Base-by-base conservation (phyloP, 129 eudicot genomes). In the Lonicera japonica region DNA sequence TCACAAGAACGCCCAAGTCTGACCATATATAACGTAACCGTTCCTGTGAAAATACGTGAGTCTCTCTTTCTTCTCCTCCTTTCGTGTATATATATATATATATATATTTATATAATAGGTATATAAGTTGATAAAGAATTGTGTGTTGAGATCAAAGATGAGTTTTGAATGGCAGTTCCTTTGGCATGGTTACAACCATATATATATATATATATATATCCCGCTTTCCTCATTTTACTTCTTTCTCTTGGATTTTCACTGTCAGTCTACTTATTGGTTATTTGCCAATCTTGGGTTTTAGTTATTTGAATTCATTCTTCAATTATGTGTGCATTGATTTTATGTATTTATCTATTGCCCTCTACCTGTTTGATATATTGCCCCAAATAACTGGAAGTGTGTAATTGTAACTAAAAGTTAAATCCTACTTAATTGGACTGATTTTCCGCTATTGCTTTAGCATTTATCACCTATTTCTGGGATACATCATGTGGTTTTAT, bases 291-390 rank as follows among this genome's bases (percentile, higher is more conserved):
- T 8, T 1, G 60, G 6, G 2, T 55, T 1, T 8, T 19, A 55
- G 6, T 16, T n/a, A 16, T 1, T 18, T 5, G 18, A 3, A 16
- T 18, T 16, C 55, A 51, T 29, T 29, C 36, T 29, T 29, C 21
- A 51, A 18, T 5, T 51, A 6, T 51, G 21, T 51, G 20, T 4
- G 55, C 18, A 8, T 11, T 50, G 54, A 16, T 11, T 14, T 50
- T 0, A 50, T 50, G 54, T 14, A 2, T 18, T 17, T 16, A 16
- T 56, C 25, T 20, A n/a, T n/a, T n/a, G 69, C 17, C 25, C 72
- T 52, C 75, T 65, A 68, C 0, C 29, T 68, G 83, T 73, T 78
- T 24, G 79, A 54, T 65, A 34, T 38, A 73, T 48, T 78, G 75
- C 56, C 68, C 3, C 68, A 57, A 13, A 39, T 74, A 52, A 14